Base-by-base conservation (phyloP, 2,329 filamentous ascomycete genomes). In the Ophiocordyceps camponoti-saundersi region DNA sequence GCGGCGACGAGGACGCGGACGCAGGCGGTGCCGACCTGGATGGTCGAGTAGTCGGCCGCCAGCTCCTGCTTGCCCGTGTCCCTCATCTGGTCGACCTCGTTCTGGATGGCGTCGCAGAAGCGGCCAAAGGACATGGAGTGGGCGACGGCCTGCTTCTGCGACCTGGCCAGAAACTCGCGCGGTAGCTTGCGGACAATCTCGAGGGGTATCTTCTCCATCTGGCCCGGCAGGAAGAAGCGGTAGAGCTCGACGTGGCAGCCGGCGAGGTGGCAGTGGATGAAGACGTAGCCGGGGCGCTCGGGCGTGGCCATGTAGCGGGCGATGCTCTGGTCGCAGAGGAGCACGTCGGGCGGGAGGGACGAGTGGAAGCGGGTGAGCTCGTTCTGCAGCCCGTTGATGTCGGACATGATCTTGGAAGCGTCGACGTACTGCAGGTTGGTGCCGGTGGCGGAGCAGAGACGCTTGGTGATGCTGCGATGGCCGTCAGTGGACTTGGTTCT, bases 221-320 rank as follows among this genome's bases (percentile, higher is more conserved):
- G 54, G 1, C 61, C 61, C 0, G 64, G 64, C 7, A 67, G 52
- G 15, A 61, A 58, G 48, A 65, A 64, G 12, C 64, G 57, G 48
- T 67, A 67, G 7, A 67, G 51, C 30, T 67, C 63, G 13, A 66
- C 58, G 46, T 67, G 62, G 36, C 61, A 56, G 7, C 59, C 56
- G 23, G 59, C 60, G 18, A 66, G 54, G 44, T 60, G 57, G 1
- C 59, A 60, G 50, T 66, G 63, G 23, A 67, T 55, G 50, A 62
- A 63, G 30, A 65, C 56, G 43, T 63, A 67, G 22, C 60, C 61
- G 6, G 56, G 52, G 21, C 60, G 55, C 41, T 65, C 55, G 3
- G 56, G 48, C 2, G 57, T 56, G 3, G 52, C 52, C 23, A 64
- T 56, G 46, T 60, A 63, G 42, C 52, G 55, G 21, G 52, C 48